Evolutionary conservation across 441 rosid genomes (phyloP).

Genomic region (Iberis amara): DNA sequence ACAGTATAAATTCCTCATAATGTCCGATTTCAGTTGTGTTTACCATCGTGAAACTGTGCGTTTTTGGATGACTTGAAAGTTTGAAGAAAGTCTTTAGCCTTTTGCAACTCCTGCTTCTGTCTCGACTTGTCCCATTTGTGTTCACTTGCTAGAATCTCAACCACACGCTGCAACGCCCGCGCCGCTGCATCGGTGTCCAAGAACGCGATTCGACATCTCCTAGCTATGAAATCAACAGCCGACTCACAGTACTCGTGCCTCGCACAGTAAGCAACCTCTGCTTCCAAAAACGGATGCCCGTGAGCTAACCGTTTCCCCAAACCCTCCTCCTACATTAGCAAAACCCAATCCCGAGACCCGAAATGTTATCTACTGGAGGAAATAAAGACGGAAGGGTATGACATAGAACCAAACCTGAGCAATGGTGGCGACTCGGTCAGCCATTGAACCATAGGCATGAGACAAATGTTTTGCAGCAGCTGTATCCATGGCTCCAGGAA

Average conservation of each 20-base stretch:
- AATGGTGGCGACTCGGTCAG: slow-evolving; percentile 71
- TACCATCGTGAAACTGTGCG: slow-evolving; percentile 88
- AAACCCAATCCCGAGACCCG: neutral
- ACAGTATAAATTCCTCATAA: too few species aligned
- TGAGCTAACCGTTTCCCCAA: slow-evolving; percentile 55
- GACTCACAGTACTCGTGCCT: slow-evolving; percentile 87
- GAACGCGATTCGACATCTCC: slow-evolving; percentile 92
- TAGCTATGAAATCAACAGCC: slow-evolving; percentile 79
- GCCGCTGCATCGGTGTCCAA: slow-evolving; percentile 91
- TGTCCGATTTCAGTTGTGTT: slow-evolving; percentile 37
- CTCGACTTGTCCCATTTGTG: slow-evolving; percentile 72
- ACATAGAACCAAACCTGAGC: slow-evolving; percentile 54
- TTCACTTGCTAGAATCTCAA: slow-evolving; percentile 67
- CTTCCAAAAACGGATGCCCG: slow-evolving; percentile 83
- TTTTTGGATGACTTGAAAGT: slow-evolving; percentile 91
- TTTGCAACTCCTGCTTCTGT: slow-evolving; percentile 55
- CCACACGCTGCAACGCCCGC: slow-evolving; percentile 66
- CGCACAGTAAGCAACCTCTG: slow-evolving; percentile 74
- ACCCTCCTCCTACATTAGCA: slow-evolving; percentile 54
- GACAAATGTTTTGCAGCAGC: slow-evolving; percentile 81
- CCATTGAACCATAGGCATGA: slow-evolving; percentile 80
- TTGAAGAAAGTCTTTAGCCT: slow-evolving; percentile 57
- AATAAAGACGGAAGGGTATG: neutral
- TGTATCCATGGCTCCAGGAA: slow-evolving; percentile 87
- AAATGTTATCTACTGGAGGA: neutral